Evolutionary conservation across 1,139 yeast species (phyloP), one percentile per base, ranked within the genome.

Genomic region (Hyphopichia pseudoburtonii): DNA sequence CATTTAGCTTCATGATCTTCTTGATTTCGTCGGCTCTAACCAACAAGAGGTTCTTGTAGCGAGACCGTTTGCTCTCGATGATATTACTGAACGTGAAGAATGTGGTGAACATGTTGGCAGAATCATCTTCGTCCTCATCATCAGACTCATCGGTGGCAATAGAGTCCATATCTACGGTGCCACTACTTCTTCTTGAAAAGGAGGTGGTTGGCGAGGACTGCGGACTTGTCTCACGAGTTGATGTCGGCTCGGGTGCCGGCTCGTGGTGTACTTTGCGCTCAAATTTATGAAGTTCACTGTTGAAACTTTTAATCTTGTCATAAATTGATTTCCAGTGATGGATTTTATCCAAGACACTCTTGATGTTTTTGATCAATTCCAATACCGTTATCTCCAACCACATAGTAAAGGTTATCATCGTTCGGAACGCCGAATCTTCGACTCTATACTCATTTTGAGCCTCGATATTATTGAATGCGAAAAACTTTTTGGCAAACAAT

Each of bases 271-370:
- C 46, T 32, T 50, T 46, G 30, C 43, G 48, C 39, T 64, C 70
- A 34, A 51, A 57, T 31, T 50, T 54, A 28, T 41, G 51, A 29
- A 70, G 46, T 32, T 69, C 75, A 16, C 43, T 44, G 41, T 66
- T 66, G 28, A 64, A 45, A 12, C 48, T 55, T 23, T 51, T 49
- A 29, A 70, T 65, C 12, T 48, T 49, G 10, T 43, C 47, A 46
- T 66, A 65, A 2, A 70, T 41, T 32, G 62, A 70, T 62, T 77
- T 73, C 89, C 89, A 83, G 17, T 50, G 53, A n/a, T 60, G 54
- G 5, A 81, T 57, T 14, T 58, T 65, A 10, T 56, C 58, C 8
- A 74, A 41, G 6, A 79, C 51, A 21, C 53, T 56, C 10, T 58
- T 54, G n/a, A 78, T 66, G 31, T 67, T 67, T 12, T 45, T 50